These are phyloP conservation scores for Debaryomycetaceae sp. DNA, from an alignment of 1,139 yeast species.

Conservation along the genomic window DNA sequence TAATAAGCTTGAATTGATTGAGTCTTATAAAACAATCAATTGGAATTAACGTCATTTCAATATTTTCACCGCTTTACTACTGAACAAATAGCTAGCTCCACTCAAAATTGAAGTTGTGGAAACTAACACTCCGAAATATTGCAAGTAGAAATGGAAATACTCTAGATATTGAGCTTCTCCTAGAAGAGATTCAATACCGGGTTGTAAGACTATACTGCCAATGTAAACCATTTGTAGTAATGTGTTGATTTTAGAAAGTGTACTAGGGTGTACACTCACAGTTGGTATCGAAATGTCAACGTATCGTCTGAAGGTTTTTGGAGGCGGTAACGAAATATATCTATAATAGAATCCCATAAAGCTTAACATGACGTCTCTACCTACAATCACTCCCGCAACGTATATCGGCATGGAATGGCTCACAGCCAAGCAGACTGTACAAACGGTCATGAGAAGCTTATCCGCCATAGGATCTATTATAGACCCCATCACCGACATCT, in stretches of 20 bases:
- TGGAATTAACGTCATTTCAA: slow-evolving; percentile 12
- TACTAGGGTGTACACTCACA: slow-evolving; percentile 88
- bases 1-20: slow-evolving; percentile 5
- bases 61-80: slow-evolving; percentile 62
- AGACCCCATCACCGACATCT: slow-evolving; percentile 83
- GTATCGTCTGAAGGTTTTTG: slow-evolving; percentile 67
- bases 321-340: slow-evolving; percentile 69
- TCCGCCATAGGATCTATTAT: slow-evolving; percentile 96
- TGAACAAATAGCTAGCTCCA: slow-evolving; percentile 72
- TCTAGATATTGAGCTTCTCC: slow-evolving; percentile 8
- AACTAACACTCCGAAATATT: slow-evolving; percentile 40
- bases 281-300: slow-evolving; percentile 72
- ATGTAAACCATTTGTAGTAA: slow-evolving; percentile 89
- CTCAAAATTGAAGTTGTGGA: slow-evolving; percentile 76
- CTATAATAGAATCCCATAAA: slow-evolving; percentile 74
- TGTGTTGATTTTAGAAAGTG: slow-evolving; percentile 83
- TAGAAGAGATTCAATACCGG: slow-evolving; percentile 45
- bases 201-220: slow-evolving; percentile 68
- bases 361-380: slow-evolving; percentile 77
- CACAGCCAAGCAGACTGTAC: slow-evolving; percentile 74
- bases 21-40: slow-evolving; percentile 6
- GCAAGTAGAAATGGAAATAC: slow-evolving; percentile 11
- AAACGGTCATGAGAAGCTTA: slow-evolving; percentile 80
- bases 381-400: slow-evolving; percentile 72
- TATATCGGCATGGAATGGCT: slow-evolving; percentile 64